phyloP scores from a whole-genome alignment of 495 filamentous ascomycete genomes.

The Penicillium silybi region DNA sequence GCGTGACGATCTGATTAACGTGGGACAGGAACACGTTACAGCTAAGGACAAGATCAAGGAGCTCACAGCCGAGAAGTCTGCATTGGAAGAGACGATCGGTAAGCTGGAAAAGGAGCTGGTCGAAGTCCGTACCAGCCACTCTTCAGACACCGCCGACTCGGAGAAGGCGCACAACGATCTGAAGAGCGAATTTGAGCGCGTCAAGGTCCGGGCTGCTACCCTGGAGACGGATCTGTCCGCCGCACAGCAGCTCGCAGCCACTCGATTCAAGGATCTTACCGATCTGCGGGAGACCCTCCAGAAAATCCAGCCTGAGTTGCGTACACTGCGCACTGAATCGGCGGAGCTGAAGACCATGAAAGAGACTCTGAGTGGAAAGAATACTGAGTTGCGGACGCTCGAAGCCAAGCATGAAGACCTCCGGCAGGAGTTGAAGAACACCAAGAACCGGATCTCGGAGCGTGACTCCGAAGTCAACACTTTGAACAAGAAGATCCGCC shows the following conservation, averaged over 20 bases:
- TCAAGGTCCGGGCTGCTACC: conserved; percentile 64
- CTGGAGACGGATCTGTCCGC: conserved; percentile 83
- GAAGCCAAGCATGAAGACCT: conserved; percentile 80
- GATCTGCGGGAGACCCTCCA: conserved; percentile 74
- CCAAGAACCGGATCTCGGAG: conserved; percentile 64
- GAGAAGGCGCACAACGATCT: conserved; percentile 56
- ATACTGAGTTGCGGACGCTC: conserved; percentile 63
- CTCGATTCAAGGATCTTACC: conserved; percentile 81
- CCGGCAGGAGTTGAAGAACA: conserved; percentile 62
- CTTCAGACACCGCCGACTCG: conserved; percentile 43
- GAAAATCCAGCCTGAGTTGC: conserved; percentile 82
- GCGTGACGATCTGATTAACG: conserved; percentile 67
- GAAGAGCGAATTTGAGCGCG: conserved; percentile 66
- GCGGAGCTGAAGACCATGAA: conserved; percentile 65
- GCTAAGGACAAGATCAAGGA: conserved; percentile 75
- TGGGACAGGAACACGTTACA: conserved; percentile 79
- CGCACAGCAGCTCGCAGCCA: conserved; percentile 77
- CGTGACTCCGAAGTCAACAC: conserved; percentile 72
- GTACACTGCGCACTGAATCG: conserved; percentile 68
- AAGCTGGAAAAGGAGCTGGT: conserved; percentile 62
- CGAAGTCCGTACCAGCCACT: conserved; percentile 54
- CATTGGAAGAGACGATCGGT: conserved; percentile 57
- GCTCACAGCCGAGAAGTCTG: conserved; percentile 55
- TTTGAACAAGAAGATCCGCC: conserved; percentile 68
- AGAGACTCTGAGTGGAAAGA: conserved; percentile 66